phyloP scores from a whole-genome alignment of 495 filamentous ascomycete genomes.

The Penicillium roqueforti region DNA sequence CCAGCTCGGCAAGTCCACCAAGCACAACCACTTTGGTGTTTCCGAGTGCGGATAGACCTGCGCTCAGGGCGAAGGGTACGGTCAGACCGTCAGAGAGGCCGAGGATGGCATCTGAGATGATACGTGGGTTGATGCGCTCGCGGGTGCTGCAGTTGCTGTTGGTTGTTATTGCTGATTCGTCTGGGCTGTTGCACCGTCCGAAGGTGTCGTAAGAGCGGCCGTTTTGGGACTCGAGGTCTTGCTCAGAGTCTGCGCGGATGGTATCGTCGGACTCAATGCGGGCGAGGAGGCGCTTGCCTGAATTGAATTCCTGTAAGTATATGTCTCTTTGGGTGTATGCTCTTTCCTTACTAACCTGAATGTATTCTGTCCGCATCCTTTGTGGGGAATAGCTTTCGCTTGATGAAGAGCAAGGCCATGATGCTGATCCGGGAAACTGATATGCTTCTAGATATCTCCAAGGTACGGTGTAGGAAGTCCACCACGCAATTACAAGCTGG shows the following conservation, averaged over 20 bases:
- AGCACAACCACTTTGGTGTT: conserved; percentile 52
- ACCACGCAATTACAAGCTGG: background rate
- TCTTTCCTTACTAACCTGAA: conserved; percentile 16
- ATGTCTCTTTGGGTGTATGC: background rate
- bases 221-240: conserved; percentile 37
- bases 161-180: conserved; percentile 20
- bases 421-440: background rate
- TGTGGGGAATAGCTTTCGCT: conserved; percentile 39
- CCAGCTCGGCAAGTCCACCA: conserved; percentile 52
- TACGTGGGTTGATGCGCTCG: conserved; percentile 45
- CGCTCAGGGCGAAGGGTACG: conserved; percentile 54
- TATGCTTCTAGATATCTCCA: background rate
- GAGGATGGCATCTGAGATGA: conserved; percentile 55
- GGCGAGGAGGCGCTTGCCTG: conserved; percentile 39
- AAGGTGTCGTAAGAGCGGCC: conserved; percentile 42
- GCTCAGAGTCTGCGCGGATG: conserved; percentile 25
- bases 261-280: conserved; percentile 30
- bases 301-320: conserved; percentile 1
- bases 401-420: conserved; percentile 45
- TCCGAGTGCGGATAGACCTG: conserved; percentile 50
- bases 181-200: conserved; percentile 24
- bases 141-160: conserved; percentile 30
- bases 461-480: background rate
- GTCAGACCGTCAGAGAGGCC: conserved; percentile 58
- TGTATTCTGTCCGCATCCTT: conserved; percentile 16